Evolutionary conservation across 768 basidiomycete genomes (phyloP).

Genomic region (Mycena kentingensis): DNA sequence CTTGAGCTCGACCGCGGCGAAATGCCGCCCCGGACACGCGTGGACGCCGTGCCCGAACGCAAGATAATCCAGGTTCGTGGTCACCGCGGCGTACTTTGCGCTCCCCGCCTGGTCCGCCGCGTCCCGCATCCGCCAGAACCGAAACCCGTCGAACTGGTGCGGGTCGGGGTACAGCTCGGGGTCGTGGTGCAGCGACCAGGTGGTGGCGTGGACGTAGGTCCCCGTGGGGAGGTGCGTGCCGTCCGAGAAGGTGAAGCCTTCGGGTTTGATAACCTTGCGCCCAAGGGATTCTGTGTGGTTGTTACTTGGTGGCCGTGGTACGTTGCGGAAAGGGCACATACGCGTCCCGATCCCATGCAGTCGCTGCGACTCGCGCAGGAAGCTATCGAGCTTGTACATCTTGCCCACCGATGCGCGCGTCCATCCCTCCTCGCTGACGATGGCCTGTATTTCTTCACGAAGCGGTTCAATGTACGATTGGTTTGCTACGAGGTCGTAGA

Average conservation of each 20-base stretch:
- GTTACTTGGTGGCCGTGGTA: background rate
- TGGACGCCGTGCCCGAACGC: conserved; percentile 19
- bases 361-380: conserved; percentile 34
- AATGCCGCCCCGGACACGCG: conserved; percentile 11
- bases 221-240: conserved; percentile 25
- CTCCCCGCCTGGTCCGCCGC: conserved; percentile 14
- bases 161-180: conserved; percentile 16
- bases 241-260: conserved; percentile 28
- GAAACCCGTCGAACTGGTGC: conserved; percentile 19
- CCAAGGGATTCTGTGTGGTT: conserved; percentile 17
- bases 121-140: conserved; percentile 14
- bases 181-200: conserved; percentile 18
- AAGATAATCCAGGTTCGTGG: conserved; percentile 17
- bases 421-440: conserved; percentile 32
- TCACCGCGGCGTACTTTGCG: conserved; percentile 18
- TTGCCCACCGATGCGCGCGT: conserved; percentile 27
- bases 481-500: conserved; percentile 29
- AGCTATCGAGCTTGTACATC: conserved; percentile 38
- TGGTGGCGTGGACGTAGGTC: conserved; percentile 18
- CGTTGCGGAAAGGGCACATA: conserved; percentile 16
- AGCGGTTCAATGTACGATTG: conserved; percentile 29
- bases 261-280: conserved; percentile 21
- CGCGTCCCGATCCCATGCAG: conserved; percentile 29
- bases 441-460: conserved; percentile 37
- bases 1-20: conserved; percentile 12